These are phyloP conservation scores for Penicillium sp. DNA, from an alignment of 2,329 filamentous ascomycete species.

Conservation along the genomic window DNA sequence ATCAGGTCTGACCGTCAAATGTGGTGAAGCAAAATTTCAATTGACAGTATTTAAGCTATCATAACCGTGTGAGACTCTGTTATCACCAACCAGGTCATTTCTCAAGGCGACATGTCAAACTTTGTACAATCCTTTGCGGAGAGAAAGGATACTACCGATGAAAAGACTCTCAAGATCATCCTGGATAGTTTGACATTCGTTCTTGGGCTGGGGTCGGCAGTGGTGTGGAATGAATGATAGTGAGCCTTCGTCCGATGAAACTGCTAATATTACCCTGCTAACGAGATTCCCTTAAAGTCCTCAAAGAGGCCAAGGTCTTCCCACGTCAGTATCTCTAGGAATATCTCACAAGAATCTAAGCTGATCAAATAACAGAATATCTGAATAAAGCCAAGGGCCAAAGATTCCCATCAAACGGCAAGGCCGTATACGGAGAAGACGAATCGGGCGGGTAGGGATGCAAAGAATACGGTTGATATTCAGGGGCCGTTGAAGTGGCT, in stretches of 20 bases:
- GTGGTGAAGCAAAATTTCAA: not conserved
- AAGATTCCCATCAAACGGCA: not conserved
- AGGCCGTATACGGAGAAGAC: constrained; percentile 1
- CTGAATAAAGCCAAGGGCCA: not conserved
- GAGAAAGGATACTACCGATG: not conserved
- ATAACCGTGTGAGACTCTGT: not conserved
- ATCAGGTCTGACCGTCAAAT: not conserved
- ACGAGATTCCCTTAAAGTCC: not conserved
- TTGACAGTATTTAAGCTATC: not conserved
- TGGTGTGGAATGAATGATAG: constrained; percentile 1
- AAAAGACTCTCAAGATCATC: not conserved
- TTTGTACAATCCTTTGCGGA: not conserved
- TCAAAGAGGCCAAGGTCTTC: not conserved
- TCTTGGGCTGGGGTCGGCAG: not conserved
- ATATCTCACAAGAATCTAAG: too few species aligned
- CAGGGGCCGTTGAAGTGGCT: not conserved
- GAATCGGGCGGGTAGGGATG: not conserved
- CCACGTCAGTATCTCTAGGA: not conserved
- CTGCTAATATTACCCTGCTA: not conserved
- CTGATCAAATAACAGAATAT: not conserved
- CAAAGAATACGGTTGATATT: not conserved
- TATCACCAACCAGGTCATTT: not conserved
- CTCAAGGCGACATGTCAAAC: not conserved
- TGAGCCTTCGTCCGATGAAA: not conserved
- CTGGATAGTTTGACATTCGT: not conserved